These are phyloP conservation scores for Globisporangium sylvaticum DNA, from an alignment of 352 stramenopile genomes.

Conservation along the genomic window DNA sequence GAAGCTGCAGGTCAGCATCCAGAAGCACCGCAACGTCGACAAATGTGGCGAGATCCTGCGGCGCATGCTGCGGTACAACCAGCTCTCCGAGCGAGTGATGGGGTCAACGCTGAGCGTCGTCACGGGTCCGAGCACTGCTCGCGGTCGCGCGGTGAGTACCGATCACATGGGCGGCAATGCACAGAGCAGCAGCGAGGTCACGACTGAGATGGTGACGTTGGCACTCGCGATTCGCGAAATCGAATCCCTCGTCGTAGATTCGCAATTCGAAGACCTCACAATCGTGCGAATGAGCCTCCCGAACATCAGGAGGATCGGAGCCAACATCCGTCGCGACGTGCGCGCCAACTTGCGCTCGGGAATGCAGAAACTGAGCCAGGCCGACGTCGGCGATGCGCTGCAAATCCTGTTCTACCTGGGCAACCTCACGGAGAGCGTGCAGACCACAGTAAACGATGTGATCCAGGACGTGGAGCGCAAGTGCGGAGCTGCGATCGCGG, in stretches of 20 bases:
- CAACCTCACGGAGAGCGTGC: slow-evolving; percentile 52
- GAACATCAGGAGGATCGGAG: slow-evolving; percentile 37
- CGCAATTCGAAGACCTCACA: slow-evolving; percentile 61
- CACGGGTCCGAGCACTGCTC: not conserved
- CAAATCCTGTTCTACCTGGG: slow-evolving; percentile 81
- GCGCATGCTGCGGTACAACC: slow-evolving; percentile 70
- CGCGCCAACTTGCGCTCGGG: slow-evolving; percentile 39
- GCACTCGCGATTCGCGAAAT: slow-evolving; percentile 74
- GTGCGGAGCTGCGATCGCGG: slow-evolving; percentile 48
- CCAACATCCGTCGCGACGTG: slow-evolving; percentile 52
- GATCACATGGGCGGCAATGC: slow-evolving; percentile 1
- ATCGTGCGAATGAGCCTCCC: slow-evolving; percentile 57
- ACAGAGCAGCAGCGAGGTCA: slow-evolving; percentile 11
- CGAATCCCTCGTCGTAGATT: slow-evolving; percentile 46
- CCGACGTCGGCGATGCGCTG: slow-evolving; percentile 66
- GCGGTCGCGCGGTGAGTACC: slow-evolving; percentile 6
- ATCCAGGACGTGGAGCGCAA: slow-evolving; percentile 79
- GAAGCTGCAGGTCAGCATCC: slow-evolving; percentile 53
- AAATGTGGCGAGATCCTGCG: slow-evolving; percentile 69
- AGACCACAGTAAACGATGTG: slow-evolving; percentile 77
- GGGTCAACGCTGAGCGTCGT: slow-evolving; percentile 36
- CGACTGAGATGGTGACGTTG: slow-evolving; percentile 49
- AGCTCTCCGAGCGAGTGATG: slow-evolving; percentile 54
- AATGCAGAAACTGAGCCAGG: slow-evolving; percentile 59
- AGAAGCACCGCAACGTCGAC: slow-evolving; percentile 78